Conservation (phyloP, 768 basidiomycete genomes). For the Suillus americanus region DNA sequence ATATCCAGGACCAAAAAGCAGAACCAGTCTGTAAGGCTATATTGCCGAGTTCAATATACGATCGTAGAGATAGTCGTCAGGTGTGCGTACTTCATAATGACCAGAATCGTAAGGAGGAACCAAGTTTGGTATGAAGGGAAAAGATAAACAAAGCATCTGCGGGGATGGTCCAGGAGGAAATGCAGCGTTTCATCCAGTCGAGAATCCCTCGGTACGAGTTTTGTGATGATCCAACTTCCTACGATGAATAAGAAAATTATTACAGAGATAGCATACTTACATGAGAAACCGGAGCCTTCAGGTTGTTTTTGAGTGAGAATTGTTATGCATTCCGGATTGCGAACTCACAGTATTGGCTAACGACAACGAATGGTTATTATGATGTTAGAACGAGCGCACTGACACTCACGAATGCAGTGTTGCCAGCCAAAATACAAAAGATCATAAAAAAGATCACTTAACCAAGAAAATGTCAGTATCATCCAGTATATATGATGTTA, state of each 20-base stretch:
- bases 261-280: slow-evolving; percentile 42
- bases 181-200: slow-evolving; percentile 75
- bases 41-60: background rate
- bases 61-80: background rate
- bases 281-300: slow-evolving; percentile 77
- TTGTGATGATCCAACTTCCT: slow-evolving; percentile 71
- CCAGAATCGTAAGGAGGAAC: slow-evolving; percentile 74
- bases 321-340: slow-evolving; percentile 1
- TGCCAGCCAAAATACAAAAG: slow-evolving; percentile 84
- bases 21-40: slow-evolving; percentile 81
- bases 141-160: slow-evolving; percentile 87
- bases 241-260: slow-evolving; percentile 5
- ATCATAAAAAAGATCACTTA: slow-evolving; percentile 65
- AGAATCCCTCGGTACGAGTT: slow-evolving; percentile 57
- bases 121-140: slow-evolving; percentile 95
- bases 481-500: background rate
- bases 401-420: slow-evolving; percentile 84
- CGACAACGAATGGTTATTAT: slow-evolving; percentile 1
- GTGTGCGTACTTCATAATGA: slow-evolving; percentile 64
- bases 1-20: slow-evolving; percentile 89
- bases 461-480: background rate
- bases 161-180: slow-evolving; percentile 93
- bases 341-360: slow-evolving; percentile 83
- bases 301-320: background rate
- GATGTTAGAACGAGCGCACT: background rate